phyloP scores from a whole-genome alignment of 1,284 basidiomycete genomes.

The Peniophora sp. region DNA sequence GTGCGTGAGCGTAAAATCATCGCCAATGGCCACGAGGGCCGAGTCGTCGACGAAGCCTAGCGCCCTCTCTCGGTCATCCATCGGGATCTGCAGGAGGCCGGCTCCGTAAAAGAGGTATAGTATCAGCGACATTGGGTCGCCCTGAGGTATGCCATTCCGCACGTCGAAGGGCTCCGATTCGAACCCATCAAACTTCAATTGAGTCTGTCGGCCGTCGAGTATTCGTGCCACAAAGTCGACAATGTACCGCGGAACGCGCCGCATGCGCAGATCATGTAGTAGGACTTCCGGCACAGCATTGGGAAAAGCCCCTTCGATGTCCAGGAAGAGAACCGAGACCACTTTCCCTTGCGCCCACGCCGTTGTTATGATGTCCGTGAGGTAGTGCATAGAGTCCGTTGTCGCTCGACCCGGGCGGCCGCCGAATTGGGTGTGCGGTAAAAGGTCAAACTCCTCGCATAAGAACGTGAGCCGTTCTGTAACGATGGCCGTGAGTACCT shows the following conservation, averaged over 20 bases:
- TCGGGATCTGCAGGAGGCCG: conserved; percentile 15
- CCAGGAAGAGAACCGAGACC: conserved; percentile 25
- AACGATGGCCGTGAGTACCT: conserved; percentile 21
- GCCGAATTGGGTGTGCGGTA: conserved; percentile 25
- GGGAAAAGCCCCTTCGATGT: conserved; percentile 33
- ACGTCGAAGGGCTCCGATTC: conserved; percentile 8
- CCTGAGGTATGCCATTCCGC: conserved; percentile 21
- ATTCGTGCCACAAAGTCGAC: background rate
- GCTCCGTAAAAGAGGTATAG: conserved; percentile 21
- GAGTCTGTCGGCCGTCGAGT: conserved; percentile 6
- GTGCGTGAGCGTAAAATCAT: conserved; percentile 2
- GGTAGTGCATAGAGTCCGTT: conserved; percentile 26
- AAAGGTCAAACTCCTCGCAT: conserved; percentile 14
- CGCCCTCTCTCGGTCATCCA: background rate
- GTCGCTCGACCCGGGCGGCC: conserved; percentile 26
- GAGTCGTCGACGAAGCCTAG: conserved; percentile 6
- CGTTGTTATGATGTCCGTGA: conserved; percentile 22
- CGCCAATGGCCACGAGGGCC: background rate
- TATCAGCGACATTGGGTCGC: conserved; percentile 20
- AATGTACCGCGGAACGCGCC: background rate
- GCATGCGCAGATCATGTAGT: conserved; percentile 19
- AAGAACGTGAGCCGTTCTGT: conserved; percentile 16
- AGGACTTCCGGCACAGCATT: conserved; percentile 21
- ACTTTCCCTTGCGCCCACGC: conserved; percentile 26
- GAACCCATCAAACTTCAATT: conserved; percentile 1